These are phyloP conservation scores for Russula compacta DNA, from an alignment of 768 basidiomycete genomes.

Conservation along the genomic window DNA sequence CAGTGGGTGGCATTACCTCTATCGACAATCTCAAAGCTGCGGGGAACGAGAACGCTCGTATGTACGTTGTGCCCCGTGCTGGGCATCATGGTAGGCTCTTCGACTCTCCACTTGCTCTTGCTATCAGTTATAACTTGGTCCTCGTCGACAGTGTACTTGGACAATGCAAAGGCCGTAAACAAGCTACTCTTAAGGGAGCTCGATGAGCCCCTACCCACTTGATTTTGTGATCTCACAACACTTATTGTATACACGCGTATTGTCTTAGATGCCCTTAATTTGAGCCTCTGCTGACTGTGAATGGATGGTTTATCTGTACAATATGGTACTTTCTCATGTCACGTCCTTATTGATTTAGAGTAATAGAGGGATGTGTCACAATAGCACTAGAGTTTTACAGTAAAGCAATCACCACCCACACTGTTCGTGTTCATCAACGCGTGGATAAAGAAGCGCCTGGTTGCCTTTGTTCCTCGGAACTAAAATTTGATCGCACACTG, in stretches of 20 bases:
- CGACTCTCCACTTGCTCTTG: not conserved
- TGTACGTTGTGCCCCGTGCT: conserved; percentile 71
- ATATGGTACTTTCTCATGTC: too few relatives aligned
- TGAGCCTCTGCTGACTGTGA: not conserved
- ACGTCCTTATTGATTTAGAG: not conserved
- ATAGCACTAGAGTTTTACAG: not conserved
- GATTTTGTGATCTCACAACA: not conserved
- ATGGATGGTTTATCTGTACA: not conserved
- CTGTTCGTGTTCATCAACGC: not conserved
- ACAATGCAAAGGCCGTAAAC: conserved; percentile 74
- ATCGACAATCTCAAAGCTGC: conserved; percentile 64
- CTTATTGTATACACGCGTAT: conserved; percentile 5
- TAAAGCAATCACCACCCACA: too few relatives aligned
- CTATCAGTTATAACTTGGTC: conserved; percentile 2
- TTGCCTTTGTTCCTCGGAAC: not conserved
- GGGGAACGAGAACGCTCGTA: conserved; percentile 66
- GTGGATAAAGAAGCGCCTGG: not conserved
- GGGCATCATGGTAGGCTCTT: conserved; percentile 64
- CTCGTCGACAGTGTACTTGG: conserved; percentile 57
- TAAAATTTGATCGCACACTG: not conserved
- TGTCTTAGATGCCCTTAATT: not conserved
- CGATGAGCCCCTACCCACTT: conserved; percentile 29
- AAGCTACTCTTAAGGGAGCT: conserved; percentile 73
- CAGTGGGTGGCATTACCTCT: conserved; percentile 67
- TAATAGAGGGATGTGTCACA: not conserved